These are phyloP conservation scores for Collybiopsis luxurians DNA, from an alignment of 768 basidiomycete genomes.

Conservation along the genomic window DNA sequence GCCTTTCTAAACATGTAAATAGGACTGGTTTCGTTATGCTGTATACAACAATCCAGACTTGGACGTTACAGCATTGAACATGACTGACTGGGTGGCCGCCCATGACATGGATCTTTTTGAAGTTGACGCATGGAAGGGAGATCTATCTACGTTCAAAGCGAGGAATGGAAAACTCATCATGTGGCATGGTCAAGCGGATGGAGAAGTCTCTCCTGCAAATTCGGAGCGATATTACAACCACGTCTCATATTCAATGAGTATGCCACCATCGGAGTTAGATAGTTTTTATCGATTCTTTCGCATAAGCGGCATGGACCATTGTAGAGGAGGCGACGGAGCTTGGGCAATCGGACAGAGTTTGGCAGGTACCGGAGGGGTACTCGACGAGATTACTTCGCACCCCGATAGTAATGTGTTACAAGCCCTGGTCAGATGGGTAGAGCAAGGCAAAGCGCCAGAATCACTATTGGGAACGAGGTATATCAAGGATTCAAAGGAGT, in stretches of 20 bases:
- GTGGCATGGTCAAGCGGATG: constrained; percentile 16
- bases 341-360: constrained; percentile 14
- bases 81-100: not conserved
- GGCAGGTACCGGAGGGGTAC: not conserved
- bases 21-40: constrained; percentile 9
- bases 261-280: constrained; percentile 12
- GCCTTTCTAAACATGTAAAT: not conserved
- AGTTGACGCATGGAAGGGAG: constrained; percentile 11
- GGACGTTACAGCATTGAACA: constrained; percentile 2
- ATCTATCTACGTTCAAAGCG: constrained; percentile 12
- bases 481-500: not conserved
- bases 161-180: constrained; percentile 18
- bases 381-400: not conserved
- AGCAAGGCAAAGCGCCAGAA: constrained; percentile 7
- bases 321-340: constrained; percentile 13
- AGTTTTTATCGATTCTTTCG: constrained; percentile 21
- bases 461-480: not conserved
- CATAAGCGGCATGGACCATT: constrained; percentile 20
- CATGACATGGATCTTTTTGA: constrained; percentile 4
- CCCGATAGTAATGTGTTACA: constrained; percentile 2
- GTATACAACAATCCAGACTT: constrained; percentile 5
- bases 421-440: constrained; percentile 9
- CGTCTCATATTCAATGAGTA: constrained; percentile 15
- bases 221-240: constrained; percentile 15
- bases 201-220: constrained; percentile 16